Conservation (phyloP, 2,329 filamentous ascomycete genomes). For the Sporothrix brunneoviolacea region DNA sequence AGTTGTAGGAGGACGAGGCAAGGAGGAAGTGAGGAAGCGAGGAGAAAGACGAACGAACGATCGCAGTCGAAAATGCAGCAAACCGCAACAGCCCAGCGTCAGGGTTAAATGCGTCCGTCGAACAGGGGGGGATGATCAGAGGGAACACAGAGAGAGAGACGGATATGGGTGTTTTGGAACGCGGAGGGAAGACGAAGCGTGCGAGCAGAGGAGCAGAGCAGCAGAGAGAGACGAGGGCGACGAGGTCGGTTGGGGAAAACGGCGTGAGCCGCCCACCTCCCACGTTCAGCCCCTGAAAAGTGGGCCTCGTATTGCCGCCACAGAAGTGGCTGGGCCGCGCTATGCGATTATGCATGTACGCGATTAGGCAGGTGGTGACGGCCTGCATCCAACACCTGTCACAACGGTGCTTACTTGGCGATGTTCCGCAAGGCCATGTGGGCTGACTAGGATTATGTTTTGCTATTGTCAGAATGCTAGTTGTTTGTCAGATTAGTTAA, state of each 20-base stretch:
- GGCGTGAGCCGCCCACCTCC: background rate
- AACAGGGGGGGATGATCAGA: background rate
- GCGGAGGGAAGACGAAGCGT: too few relatives aligned
- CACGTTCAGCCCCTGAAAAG: constrained; percentile 13
- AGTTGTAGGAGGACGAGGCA: background rate
- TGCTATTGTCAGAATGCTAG: too few relatives aligned
- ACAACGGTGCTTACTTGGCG: too few relatives aligned
- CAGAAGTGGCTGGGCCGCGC: constrained; percentile 1
- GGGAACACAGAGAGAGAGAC: too few relatives aligned
- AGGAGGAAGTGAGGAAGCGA: background rate
- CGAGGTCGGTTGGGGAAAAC: background rate
- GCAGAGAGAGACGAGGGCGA: background rate
- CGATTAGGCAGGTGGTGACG: too few relatives aligned
- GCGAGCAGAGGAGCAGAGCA: background rate
- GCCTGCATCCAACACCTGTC: too few relatives aligned
- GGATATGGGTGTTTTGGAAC: too few relatives aligned
- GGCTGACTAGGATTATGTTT: too few relatives aligned
- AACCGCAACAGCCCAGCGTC: background rate
- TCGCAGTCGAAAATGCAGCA: background rate
- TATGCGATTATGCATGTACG: constrained; percentile 6
- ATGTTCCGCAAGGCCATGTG: too few relatives aligned
- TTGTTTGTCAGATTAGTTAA: too few relatives aligned
- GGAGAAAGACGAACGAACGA: background rate
- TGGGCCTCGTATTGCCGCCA: constrained; percentile 8
- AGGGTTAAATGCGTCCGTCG: background rate